phyloP scores from a whole-genome alignment of 2,329 filamentous ascomycete genomes.

The Clarireedia homoeocarpa region DNA sequence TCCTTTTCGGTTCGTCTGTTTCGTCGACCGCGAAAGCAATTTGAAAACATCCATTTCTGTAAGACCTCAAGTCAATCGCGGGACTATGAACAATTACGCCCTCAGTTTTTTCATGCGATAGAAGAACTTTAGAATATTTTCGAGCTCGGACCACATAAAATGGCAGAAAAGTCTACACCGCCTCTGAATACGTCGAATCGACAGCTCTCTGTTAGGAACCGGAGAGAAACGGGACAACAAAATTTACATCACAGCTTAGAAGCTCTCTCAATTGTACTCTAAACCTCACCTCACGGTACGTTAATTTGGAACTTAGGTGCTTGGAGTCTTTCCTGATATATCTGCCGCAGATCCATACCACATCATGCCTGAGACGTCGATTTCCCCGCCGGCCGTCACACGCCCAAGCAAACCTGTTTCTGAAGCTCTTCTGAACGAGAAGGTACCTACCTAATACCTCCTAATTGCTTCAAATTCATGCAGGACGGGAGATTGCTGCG shows the following conservation, averaged over 20 bases:
- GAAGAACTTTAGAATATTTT: not conserved
- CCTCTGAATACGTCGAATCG: not conserved
- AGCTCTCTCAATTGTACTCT: constrained; percentile 6
- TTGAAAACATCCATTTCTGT: constrained; percentile 54
- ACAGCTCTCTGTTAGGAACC: constrained; percentile 1
- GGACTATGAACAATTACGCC: not conserved
- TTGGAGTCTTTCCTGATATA: constrained; percentile 1
- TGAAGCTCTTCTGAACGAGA: constrained; percentile 97
- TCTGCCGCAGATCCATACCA: not conserved
- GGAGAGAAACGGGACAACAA: constrained; percentile 10
- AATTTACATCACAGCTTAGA: constrained; percentile 7
- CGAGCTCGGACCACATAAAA: not conserved
- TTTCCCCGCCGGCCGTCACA: constrained; percentile 46
- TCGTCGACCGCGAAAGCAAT: constrained; percentile 62
- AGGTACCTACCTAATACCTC: constrained; percentile 49
- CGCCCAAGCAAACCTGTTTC: constrained; percentile 75
- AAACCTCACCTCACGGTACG: constrained; percentile 13
- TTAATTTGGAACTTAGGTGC: constrained; percentile 3
- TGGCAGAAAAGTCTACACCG: not conserved
- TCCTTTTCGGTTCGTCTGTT: constrained; percentile 35
- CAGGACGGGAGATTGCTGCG: not conserved
- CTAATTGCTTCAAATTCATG: constrained; percentile 18
- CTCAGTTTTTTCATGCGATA: not conserved
- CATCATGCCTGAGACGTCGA: constrained; percentile 27
- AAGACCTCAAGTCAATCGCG: not conserved